Evolutionary conservation across 179 eudicot genomes (phyloP).

Genomic region (Silene vulgaris): DNA sequence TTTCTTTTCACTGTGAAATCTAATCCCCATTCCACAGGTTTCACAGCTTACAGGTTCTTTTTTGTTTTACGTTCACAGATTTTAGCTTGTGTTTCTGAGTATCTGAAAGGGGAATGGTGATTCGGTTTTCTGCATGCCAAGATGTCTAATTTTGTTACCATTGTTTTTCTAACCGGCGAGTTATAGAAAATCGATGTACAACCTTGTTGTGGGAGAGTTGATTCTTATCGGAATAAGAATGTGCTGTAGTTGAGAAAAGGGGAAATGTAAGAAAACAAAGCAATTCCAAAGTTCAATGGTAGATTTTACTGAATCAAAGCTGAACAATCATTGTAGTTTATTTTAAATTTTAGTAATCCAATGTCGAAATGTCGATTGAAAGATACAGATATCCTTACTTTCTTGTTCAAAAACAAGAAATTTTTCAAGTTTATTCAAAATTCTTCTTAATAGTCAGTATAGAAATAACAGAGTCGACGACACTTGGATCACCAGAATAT

Average conservation of each 20-base stretch:
- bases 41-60: constrained; percentile 7
- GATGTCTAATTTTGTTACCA: background rate
- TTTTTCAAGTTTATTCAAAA: background rate
- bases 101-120: background rate
- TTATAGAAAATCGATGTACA: background rate
- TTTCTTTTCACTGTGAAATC: background rate
- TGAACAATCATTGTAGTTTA: background rate
- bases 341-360: background rate
- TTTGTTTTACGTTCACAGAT: background rate
- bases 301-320: background rate
- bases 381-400: too few species aligned
- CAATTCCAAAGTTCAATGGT: background rate
- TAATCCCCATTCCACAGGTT: constrained; percentile 6
- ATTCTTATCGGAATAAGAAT: background rate
- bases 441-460: too few species aligned
- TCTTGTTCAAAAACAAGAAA: too few species aligned
- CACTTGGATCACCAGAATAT: too few species aligned
- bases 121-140: constrained; percentile 3
- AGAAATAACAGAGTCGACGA: too few species aligned
- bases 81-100: background rate
- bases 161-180: background rate
- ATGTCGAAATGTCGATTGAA: background rate
- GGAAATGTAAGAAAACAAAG: background rate
- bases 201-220: background rate
- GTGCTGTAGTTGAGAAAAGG: background rate